Conservation (phyloP, 371 early-diverging fungal genomes). For the Cokeromyces recurvatus region DNA sequence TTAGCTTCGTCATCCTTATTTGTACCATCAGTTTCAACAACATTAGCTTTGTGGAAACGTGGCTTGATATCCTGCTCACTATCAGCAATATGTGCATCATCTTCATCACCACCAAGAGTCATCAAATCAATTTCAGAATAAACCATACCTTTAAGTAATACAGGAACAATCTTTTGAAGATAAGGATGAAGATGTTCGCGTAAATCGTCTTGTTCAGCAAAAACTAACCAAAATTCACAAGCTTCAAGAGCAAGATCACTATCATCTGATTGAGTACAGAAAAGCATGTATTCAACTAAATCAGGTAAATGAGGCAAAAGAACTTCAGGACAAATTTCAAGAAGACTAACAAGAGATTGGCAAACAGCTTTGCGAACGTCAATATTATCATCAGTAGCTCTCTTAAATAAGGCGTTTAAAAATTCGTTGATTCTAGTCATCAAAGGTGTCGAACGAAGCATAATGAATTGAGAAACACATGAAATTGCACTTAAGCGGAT, state of each 20-base stretch:
- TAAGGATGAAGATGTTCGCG: constrained; percentile 75
- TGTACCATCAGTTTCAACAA: constrained; percentile 65
- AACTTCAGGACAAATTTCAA: constrained; percentile 79
- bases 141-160: constrained; percentile 90
- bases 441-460: constrained; percentile 62
- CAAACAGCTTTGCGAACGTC: constrained; percentile 91
- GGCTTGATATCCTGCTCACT: constrained; percentile 90
- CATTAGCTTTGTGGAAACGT: constrained; percentile 80
- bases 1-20: constrained; percentile 35
- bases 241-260: constrained; percentile 88
- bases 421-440: constrained; percentile 70
- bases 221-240: constrained; percentile 95
- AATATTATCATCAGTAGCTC: constrained; percentile 73
- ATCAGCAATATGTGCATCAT: constrained; percentile 83
- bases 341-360: constrained; percentile 81
- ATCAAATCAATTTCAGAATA: constrained; percentile 89
- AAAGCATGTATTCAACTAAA: constrained; percentile 92
- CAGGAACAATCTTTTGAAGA: constrained; percentile 81
- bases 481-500: constrained; percentile 76
- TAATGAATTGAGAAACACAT: constrained; percentile 79
- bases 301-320: constrained; percentile 80
- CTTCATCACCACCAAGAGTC: constrained; percentile 74
- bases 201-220: constrained; percentile 87
- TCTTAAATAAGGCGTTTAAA: constrained; percentile 73
- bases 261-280: constrained; percentile 80